Percentiles rank a stretch among this genome's conserved stretches.
Evolutionary conservation across 108 stramenopile genomes (phyloP).

Genomic region (Skeletonema grethae): DNA sequence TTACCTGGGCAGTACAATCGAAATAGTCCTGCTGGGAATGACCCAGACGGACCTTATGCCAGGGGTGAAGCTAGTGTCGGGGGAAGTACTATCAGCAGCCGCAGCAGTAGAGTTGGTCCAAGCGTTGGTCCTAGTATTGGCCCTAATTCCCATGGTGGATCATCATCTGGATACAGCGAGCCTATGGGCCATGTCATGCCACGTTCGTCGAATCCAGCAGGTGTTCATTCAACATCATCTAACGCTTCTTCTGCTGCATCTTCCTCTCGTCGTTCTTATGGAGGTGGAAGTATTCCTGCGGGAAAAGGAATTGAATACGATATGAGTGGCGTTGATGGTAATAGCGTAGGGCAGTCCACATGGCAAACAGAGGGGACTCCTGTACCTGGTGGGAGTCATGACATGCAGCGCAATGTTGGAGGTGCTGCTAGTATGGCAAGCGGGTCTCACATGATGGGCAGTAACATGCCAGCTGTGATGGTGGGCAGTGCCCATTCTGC

Average conservation of each 20-base stretch:
- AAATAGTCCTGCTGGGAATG: background rate
- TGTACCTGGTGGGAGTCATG: background rate
- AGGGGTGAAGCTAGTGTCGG: background rate
- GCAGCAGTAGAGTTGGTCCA: background rate
- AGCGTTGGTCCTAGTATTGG: background rate
- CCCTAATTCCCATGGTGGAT: too few relatives aligned
- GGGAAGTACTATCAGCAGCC: background rate
- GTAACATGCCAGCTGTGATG: background rate
- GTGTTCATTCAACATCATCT: background rate
- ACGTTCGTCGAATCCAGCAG: background rate
- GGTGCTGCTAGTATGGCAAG: background rate
- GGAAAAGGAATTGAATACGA: background rate
- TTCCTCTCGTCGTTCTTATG: background rate
- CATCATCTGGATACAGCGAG: background rate
- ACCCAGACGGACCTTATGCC: background rate
- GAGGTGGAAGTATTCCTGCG: background rate
- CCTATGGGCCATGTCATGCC: background rate
- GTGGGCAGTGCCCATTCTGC: background rate
- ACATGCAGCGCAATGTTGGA: background rate
- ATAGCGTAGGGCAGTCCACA: background rate
- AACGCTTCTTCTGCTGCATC: background rate
- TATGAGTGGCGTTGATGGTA: background rate
- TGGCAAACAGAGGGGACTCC: background rate
- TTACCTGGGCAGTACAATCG: background rate
- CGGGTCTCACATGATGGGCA: background rate